Conservation (phyloP, 2,329 filamentous ascomycete genomes). For the Aspergillus arachidicola region DNA sequence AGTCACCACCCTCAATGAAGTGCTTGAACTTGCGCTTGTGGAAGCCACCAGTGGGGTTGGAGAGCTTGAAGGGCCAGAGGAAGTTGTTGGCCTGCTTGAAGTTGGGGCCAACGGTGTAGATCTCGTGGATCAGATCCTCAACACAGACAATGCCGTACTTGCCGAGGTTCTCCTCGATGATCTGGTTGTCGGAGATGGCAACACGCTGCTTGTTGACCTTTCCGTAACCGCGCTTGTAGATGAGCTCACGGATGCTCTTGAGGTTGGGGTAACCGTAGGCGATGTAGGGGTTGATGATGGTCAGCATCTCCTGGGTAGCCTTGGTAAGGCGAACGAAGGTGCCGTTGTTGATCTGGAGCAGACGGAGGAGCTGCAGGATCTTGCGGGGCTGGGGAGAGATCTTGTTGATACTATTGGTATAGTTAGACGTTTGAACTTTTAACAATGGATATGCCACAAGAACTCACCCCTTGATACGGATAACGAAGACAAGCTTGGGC, state of each 20-base stretch:
- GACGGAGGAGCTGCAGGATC: slow-evolving; percentile 98
- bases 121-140: slow-evolving; percentile 99
- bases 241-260: slow-evolving; percentile 96
- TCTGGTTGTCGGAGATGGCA: slow-evolving; percentile 93
- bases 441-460: neutral
- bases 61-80: slow-evolving; percentile 99
- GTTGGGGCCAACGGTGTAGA: slow-evolving; percentile 97
- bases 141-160: slow-evolving; percentile 99
- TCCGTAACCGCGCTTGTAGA: slow-evolving; percentile 99
- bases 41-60: slow-evolving; percentile 97
- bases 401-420: slow-evolving; percentile 89
- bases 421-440: slow-evolving; percentile 12
- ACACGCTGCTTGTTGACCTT: slow-evolving; percentile 99
- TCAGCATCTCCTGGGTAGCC: slow-evolving; percentile 95
- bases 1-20: slow-evolving; percentile 97
- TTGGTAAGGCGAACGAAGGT: slow-evolving; percentile 98
- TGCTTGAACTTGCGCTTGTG: slow-evolving; percentile 97
- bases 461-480: slow-evolving; percentile 94
- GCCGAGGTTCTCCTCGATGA: slow-evolving; percentile 95
- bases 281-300: slow-evolving; percentile 98
- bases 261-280: slow-evolving; percentile 99
- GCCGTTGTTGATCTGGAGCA: slow-evolving; percentile 99
- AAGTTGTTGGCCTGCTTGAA: slow-evolving; percentile 99
- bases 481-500: slow-evolving; percentile 93
- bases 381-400: slow-evolving; percentile 99